A percentile compares a stretch with the other conserved stretches of the same genome.
Conservation (phyloP, 345 rosid genomes). For the Rubroshorea leprosula region DNA sequence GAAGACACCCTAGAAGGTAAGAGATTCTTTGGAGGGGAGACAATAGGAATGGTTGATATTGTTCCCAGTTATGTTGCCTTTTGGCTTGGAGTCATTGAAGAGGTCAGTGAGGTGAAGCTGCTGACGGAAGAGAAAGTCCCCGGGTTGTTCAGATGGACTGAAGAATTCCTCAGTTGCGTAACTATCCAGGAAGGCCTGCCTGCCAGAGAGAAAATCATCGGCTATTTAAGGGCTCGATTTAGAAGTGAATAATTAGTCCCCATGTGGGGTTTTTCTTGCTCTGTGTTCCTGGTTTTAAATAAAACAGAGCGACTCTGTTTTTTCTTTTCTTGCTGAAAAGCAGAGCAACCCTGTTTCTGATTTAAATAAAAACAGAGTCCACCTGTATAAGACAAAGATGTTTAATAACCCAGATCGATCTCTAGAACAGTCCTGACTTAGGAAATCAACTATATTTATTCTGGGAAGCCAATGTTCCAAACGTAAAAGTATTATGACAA, state of each 20-base stretch:
- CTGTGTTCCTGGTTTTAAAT: too few relatives aligned
- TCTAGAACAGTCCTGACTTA: too few relatives aligned
- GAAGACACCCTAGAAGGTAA: conserved; percentile 19
- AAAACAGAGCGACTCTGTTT: too few relatives aligned
- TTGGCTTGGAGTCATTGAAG: conserved; percentile 16
- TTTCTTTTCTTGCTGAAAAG: too few relatives aligned
- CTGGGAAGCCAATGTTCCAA: background rate
- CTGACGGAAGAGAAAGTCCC: conserved; percentile 21
- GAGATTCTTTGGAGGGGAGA: conserved; percentile 22
- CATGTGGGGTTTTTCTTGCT: too few relatives aligned
- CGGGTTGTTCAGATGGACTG: conserved; percentile 9
- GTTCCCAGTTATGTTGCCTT: conserved; percentile 6
- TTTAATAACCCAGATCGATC: background rate
- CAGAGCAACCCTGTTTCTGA: too few relatives aligned
- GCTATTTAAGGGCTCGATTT: background rate
- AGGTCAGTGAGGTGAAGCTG: conserved; percentile 2
- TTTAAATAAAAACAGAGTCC: background rate
- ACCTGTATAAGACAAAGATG: background rate
- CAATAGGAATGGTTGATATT: conserved; percentile 14
- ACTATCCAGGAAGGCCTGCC: conserved; percentile 4
- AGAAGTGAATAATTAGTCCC: background rate
- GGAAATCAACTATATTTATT: too few relatives aligned
- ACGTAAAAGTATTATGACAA: background rate
- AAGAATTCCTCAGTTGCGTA: conserved; percentile 5
- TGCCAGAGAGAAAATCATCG: conserved; percentile 6